Percentiles rank a stretch among this genome's conserved stretches.
phyloP scores from a whole-genome alignment of 108 stramenopile genomes.

The Cylindrotheca closterium region DNA sequence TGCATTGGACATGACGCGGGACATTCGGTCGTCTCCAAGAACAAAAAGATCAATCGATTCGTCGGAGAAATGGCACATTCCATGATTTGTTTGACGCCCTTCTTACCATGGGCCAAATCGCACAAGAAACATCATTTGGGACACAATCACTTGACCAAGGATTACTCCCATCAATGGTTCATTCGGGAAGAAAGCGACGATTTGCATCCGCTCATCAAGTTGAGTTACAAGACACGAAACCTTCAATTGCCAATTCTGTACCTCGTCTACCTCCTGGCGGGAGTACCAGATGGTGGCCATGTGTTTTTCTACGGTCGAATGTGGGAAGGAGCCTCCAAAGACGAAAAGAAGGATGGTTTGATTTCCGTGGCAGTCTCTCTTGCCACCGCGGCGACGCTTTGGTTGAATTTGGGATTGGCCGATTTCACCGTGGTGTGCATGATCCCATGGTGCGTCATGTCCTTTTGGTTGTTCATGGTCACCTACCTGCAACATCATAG shows the following conservation, averaged over 20 bases:
- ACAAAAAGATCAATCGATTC: constrained; percentile 47
- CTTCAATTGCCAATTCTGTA: constrained; percentile 67
- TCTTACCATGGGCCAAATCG: constrained; percentile 54
- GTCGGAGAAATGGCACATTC: constrained; percentile 72
- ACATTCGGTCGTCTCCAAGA: constrained; percentile 54
- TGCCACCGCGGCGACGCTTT: constrained; percentile 51
- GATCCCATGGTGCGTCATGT: constrained; percentile 73
- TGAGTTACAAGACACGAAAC: constrained; percentile 46
- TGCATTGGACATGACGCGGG: constrained; percentile 83
- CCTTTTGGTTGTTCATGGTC: constrained; percentile 91
- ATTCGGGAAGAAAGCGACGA: constrained; percentile 55
- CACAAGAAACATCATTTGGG: constrained; percentile 61
- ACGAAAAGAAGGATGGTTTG: constrained; percentile 45
- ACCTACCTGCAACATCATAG: constrained; percentile 93
- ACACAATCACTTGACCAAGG: constrained; percentile 65
- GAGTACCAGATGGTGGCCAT: constrained; percentile 74
- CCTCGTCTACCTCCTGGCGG: constrained; percentile 59
- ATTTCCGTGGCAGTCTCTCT: constrained; percentile 46
- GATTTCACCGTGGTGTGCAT: constrained; percentile 71
- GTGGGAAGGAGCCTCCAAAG: constrained; percentile 63
- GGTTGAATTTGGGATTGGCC: constrained; percentile 47
- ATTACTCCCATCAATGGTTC: constrained; percentile 79
- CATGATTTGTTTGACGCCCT: constrained; percentile 65
- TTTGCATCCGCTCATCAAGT: constrained; percentile 48
- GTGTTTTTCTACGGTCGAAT: constrained; percentile 70